Conservation (phyloP, 2,329 filamentous ascomycete genomes). For the Aspergillus felis region DNA sequence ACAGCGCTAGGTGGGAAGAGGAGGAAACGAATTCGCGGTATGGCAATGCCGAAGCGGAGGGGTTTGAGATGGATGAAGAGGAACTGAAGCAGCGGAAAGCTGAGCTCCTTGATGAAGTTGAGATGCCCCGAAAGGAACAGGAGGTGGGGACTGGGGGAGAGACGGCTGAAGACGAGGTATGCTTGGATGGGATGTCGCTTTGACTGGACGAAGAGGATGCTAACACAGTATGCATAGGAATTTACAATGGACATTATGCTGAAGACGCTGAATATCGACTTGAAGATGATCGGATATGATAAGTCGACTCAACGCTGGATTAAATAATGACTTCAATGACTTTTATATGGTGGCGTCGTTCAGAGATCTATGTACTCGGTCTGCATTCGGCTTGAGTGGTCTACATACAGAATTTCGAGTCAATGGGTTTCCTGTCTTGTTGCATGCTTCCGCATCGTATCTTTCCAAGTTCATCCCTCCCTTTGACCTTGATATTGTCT, state of each 20-base stretch:
- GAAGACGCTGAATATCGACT: conserved; percentile 60
- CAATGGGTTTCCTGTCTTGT: not conserved
- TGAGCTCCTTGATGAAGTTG: conserved; percentile 40
- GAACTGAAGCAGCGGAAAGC: conserved; percentile 32
- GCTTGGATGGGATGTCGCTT: conserved; percentile 37
- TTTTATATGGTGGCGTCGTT: not conserved
- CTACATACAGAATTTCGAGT: not conserved
- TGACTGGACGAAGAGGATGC: conserved; percentile 1
- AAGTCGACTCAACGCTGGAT: conserved; percentile 55
- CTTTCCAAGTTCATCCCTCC: conserved; percentile 16
- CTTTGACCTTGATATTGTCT: conserved; percentile 53
- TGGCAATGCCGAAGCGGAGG: conserved; percentile 30
- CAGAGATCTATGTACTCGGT: not conserved
- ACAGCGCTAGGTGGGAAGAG: conserved; percentile 39
- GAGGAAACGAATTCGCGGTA: conserved; percentile 36
- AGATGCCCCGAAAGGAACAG: conserved; percentile 33
- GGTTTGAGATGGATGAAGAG: conserved; percentile 31
- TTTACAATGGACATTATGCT: conserved; percentile 71
- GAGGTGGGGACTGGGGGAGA: conserved; percentile 33
- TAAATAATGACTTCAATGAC: conserved; percentile 11
- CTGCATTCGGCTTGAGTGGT: not conserved
- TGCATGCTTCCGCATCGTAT: not conserved
- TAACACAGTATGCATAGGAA: conserved; percentile 38
- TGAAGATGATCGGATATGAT: conserved; percentile 62
- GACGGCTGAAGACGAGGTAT: conserved; percentile 32